Conservation (phyloP, 116 monocot genomes). For the Dioscorea cayenensis region DNA sequence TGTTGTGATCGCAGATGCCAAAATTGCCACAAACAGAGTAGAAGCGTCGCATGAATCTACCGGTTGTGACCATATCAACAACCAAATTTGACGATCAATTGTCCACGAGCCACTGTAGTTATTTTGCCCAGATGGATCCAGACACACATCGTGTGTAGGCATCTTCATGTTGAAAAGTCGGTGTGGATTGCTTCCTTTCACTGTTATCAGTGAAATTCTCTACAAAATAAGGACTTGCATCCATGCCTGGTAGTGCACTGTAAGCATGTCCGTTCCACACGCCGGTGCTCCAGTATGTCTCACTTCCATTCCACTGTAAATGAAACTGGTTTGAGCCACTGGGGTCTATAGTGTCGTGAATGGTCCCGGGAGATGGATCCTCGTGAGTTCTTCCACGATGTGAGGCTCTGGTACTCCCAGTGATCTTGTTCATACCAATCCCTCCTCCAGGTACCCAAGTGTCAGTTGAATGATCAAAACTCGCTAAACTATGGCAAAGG, state of each 20-base stretch:
- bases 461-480: slow-evolving; percentile 6
- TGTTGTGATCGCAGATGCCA: slow-evolving; percentile 6
- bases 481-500: not conserved
- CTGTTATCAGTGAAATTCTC: not conserved
- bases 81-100: not conserved
- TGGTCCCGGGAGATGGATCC: slow-evolving; percentile 1
- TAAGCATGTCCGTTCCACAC: not conserved
- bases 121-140: not conserved
- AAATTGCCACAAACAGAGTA: slow-evolving; percentile 10
- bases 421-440: not conserved
- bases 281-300: slow-evolving; percentile 5
- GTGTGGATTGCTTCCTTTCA: not conserved
- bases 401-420: not conserved
- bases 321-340: not conserved
- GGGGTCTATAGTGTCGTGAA: not conserved
- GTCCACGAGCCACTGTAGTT: not conserved
- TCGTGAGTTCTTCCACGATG: not conserved
- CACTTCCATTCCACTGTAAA: not conserved
- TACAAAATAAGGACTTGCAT: not conserved
- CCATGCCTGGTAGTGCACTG: not conserved
- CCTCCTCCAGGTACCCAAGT: not conserved
- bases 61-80: not conserved
- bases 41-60: slow-evolving; percentile 2
- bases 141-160: not conserved
- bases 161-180: not conserved